These are phyloP conservation scores for Staphylotrichum longicolle DNA, from an alignment of 495 filamentous ascomycete species.

Conservation along the genomic window DNA sequence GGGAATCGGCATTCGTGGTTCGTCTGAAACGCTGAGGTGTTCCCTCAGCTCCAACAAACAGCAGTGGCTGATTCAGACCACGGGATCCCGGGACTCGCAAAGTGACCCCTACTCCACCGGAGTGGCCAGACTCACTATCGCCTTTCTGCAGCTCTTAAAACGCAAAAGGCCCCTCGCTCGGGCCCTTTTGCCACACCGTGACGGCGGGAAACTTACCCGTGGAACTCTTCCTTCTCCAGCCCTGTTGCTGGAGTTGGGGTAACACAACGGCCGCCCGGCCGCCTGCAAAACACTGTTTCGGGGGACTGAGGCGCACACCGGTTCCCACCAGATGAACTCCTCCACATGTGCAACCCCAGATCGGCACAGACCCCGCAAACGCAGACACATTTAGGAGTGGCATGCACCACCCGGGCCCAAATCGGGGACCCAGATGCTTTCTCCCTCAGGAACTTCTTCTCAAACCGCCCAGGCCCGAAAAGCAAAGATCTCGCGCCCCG, in stretches of 20 bases:
- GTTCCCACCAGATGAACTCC: not conserved
- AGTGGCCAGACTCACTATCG: not conserved
- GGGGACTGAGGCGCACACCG: not conserved
- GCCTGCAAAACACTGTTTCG: slow-evolving; percentile 2
- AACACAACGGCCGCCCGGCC: not conserved
- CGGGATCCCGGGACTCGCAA: not conserved
- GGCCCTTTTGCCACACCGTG: not conserved
- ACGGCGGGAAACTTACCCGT: not conserved
- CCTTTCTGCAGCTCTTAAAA: not conserved
- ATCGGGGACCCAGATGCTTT: not conserved
- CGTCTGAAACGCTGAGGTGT: not conserved
- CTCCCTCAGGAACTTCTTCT: not conserved
- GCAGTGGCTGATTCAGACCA: not conserved
- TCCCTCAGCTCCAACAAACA: not conserved
- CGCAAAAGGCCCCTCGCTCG: not conserved
- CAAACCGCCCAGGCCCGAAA: no score
- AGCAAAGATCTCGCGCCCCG: no score
- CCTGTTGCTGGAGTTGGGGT: not conserved
- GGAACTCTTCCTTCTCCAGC: not conserved
- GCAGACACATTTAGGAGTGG: not conserved
- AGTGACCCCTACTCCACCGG: not conserved
- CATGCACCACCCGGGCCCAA: slow-evolving; percentile 2
- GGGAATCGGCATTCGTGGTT: slow-evolving; percentile 6
- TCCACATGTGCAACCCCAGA: slow-evolving; percentile 8
- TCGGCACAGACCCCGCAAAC: not conserved